phyloP scores from a whole-genome alignment of 345 rosid genomes.

The Pistacia vera region DNA sequence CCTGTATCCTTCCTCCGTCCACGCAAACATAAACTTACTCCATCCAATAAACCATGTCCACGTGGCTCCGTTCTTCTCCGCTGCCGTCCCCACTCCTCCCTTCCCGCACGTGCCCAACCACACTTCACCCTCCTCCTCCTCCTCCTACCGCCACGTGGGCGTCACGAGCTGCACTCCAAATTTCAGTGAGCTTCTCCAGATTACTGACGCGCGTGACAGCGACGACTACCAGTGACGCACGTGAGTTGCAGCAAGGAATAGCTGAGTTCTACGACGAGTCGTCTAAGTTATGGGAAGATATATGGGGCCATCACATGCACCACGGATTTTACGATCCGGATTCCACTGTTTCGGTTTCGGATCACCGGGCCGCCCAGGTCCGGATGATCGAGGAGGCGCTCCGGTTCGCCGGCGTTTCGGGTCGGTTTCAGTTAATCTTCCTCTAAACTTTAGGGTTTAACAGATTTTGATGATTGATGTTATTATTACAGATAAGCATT shows the following conservation, averaged over 20 bases:
- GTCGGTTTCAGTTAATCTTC: constrained; percentile 14
- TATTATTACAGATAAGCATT: neutral
- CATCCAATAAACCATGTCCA: neutral
- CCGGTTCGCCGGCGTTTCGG: constrained; percentile 68
- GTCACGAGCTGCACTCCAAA: neutral
- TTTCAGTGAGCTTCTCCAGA: neutral
- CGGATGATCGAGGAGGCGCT: constrained; percentile 90
- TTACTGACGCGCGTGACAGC: constrained; percentile 16
- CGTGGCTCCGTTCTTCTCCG: neutral
- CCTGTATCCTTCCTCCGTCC: no score
- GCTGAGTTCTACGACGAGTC: constrained; percentile 92
- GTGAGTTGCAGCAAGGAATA: constrained; percentile 57
- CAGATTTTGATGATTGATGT: neutral
- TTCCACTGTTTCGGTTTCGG: constrained; percentile 39
- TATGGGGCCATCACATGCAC: constrained; percentile 99
- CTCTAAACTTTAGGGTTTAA: no score
- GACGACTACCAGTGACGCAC: constrained; percentile 5
- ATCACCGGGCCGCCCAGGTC: constrained; percentile 76
- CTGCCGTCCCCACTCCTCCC: neutral
- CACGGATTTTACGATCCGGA: constrained; percentile 79
- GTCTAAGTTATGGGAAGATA: constrained; percentile 75
- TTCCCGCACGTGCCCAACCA: neutral
- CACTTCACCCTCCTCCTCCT: neutral
- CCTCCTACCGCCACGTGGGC: neutral
- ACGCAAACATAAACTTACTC: neutral